Evolutionary conservation across 352 stramenopile species (phyloP).

Genomic region (Globisporangium sylvaticum): DNA sequence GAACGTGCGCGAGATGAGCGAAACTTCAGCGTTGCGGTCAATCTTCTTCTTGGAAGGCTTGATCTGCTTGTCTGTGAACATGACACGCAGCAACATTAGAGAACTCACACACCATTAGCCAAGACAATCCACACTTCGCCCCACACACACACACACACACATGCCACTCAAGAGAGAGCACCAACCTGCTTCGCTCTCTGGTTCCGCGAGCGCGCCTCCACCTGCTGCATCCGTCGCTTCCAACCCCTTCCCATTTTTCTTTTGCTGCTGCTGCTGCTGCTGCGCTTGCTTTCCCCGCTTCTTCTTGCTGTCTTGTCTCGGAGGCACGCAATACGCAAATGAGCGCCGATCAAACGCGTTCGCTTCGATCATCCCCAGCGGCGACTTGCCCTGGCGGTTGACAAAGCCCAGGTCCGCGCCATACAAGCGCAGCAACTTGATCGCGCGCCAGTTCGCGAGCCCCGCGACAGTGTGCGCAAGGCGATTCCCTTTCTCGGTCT

Average conservation of each 20-base stretch:
- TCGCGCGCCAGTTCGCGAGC: conserved; percentile 41
- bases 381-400: conserved; percentile 34
- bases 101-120: not conserved
- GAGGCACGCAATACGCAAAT: conserved; percentile 34
- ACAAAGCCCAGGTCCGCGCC: conserved; percentile 23
- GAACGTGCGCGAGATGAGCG: conserved; percentile 32
- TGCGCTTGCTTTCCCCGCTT: conserved; percentile 11
- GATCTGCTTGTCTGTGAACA: conserved; percentile 32
- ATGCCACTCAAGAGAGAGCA: not conserved
- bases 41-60: conserved; percentile 21
- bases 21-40: conserved; percentile 24
- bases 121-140: not conserved
- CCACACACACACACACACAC: not conserved
- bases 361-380: conserved; percentile 19
- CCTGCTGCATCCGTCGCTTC: not conserved
- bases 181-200: conserved; percentile 38
- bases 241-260: conserved; percentile 7
- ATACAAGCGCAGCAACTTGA: conserved; percentile 34
- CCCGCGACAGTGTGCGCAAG: conserved; percentile 48
- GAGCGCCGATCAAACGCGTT: conserved; percentile 27
- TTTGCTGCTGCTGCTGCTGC: conserved; percentile 5
- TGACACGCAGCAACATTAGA: not conserved
- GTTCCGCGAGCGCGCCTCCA: conserved; percentile 5
- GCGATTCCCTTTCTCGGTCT: conserved; percentile 42
- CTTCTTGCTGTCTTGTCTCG: conserved; percentile 17